Conservation (phyloP, 176 grass and related monocot species). For the Aegilops tauschii region DNA sequence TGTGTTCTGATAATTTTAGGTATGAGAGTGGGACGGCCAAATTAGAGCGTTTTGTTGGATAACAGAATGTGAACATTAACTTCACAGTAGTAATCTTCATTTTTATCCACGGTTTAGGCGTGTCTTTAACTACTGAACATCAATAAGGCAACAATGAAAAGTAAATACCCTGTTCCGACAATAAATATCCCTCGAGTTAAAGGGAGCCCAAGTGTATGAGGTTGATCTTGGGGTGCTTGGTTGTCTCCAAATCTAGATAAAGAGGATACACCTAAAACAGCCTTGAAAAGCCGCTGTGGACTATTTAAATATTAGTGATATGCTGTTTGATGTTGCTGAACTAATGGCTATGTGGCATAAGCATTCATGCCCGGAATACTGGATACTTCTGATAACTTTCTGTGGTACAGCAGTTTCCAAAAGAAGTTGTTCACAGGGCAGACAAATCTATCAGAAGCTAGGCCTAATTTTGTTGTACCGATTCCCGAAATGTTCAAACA, state of each 20-base stretch:
- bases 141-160: not conserved
- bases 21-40: not conserved
- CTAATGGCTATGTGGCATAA: not conserved
- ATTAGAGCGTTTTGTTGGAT: not conserved
- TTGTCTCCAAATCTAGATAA: not conserved
- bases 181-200: not conserved
- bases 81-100: not conserved
- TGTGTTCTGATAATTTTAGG: not conserved
- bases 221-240: not conserved
- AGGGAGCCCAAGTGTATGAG: not conserved
- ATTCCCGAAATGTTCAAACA: not conserved
- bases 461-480: not conserved
- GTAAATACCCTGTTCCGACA: not conserved
- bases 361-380: not conserved
- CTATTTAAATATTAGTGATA: not conserved
- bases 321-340: not conserved
- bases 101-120: not conserved
- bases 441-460: not conserved
- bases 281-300: not conserved
- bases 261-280: not conserved
- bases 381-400: not conserved
- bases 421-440: not conserved
- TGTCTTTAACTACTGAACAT: not conserved
- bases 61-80: not conserved
- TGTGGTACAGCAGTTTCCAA: not conserved